phyloP scores from a whole-genome alignment of 108 stramenopile species.

The Nannochloropsis oceanica region DNA sequence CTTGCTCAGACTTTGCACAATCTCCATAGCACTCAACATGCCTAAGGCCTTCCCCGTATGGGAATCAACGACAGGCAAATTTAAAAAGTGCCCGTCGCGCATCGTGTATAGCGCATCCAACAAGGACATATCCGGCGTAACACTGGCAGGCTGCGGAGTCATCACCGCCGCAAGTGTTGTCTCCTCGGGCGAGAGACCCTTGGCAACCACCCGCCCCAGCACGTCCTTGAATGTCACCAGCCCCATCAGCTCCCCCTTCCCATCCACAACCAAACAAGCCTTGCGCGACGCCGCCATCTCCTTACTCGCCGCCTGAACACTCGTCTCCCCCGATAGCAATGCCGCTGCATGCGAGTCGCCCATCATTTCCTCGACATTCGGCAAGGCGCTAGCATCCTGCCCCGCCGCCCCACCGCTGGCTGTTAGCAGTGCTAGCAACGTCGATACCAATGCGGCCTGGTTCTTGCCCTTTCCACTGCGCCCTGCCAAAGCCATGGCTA shows the following conservation, averaged over 20 bases:
- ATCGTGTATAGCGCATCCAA: conserved; percentile 60
- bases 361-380: not conserved
- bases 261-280: conserved; percentile 49
- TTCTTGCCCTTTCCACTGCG: conserved; percentile 10
- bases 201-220: conserved; percentile 71
- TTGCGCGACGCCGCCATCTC: not conserved
- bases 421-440: conserved; percentile 1
- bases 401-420: not conserved
- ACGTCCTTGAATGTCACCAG: conserved; percentile 67
- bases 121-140: conserved; percentile 48
- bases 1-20: conserved; percentile 51
- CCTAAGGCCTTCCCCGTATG: conserved; percentile 43
- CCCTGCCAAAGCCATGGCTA: not conserved
- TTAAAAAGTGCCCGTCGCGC: conserved; percentile 69
- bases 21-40: conserved; percentile 63
- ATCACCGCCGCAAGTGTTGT: conserved; percentile 58
- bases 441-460: not conserved
- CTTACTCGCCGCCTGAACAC: not conserved
- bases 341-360: not conserved
- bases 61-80: conserved; percentile 73
- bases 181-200: conserved; percentile 51
- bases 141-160: conserved; percentile 75
- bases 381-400: not conserved
- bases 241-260: not conserved
- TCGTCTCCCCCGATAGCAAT: not conserved